These are phyloP conservation scores for Trypanosoma mega DNA, from an alignment of 208 protist genomes.

Conservation along the genomic window DNA sequence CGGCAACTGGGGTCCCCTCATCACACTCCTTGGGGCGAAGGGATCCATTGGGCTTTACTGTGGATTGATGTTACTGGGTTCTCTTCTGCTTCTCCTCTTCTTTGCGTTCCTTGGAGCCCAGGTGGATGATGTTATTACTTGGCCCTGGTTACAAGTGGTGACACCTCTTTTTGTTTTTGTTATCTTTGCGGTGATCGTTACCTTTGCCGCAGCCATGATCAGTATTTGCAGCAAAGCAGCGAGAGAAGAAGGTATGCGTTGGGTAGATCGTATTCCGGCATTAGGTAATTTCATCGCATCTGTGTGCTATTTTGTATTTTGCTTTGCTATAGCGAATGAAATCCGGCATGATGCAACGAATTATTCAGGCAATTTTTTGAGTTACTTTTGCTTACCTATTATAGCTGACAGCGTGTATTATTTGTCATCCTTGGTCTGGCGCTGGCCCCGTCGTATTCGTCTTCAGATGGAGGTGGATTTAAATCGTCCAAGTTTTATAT, in stretches of 20 bases:
- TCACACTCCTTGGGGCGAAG: conserved; percentile 53
- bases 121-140: conserved; percentile 38
- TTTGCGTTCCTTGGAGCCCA: conserved; percentile 62
- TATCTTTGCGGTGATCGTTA: conserved; percentile 40
- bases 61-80: conserved; percentile 49
- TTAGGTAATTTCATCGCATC: conserved; percentile 75
- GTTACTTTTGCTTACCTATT: conserved; percentile 70
- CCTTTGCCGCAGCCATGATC: conserved; percentile 50
- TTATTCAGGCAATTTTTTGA: conserved; percentile 37
- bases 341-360: conserved; percentile 32
- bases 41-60: conserved; percentile 61
- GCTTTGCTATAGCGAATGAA: conserved; percentile 31
- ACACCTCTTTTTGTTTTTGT: conserved; percentile 63
- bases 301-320: conserved; percentile 61
- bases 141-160: conserved; percentile 41
- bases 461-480: conserved; percentile 72
- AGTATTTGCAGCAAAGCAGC: conserved; percentile 46
- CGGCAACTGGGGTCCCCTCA: conserved; percentile 84
- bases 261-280: conserved; percentile 65
- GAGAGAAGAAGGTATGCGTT: conserved; percentile 57
- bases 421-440: conserved; percentile 83
- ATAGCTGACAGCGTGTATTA: conserved; percentile 80
- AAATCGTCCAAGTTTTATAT: conserved; percentile 45
- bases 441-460: conserved; percentile 67
- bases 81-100: conserved; percentile 60